Conservation (phyloP, 371 early-diverging fungal species). For the Gilbertella persicaria region DNA sequence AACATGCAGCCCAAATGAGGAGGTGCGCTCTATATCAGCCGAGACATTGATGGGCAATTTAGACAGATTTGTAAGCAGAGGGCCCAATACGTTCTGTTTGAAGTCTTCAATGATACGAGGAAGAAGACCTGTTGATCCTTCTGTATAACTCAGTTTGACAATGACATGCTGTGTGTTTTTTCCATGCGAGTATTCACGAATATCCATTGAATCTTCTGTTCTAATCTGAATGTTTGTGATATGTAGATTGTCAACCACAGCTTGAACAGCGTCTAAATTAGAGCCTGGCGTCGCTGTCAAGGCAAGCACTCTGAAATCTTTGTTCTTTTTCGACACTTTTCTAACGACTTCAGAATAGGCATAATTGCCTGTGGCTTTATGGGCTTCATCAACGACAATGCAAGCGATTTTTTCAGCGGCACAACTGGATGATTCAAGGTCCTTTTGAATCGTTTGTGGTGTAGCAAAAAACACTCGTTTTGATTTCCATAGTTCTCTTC, state of each 20-base stretch:
- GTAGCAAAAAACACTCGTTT: slow-evolving; percentile 87
- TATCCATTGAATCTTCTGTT: slow-evolving; percentile 89
- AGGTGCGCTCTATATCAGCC: slow-evolving; percentile 39
- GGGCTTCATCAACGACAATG: slow-evolving; percentile 94
- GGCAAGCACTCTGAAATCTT: slow-evolving; percentile 79
- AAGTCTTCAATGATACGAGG: slow-evolving; percentile 28
- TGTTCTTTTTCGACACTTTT: slow-evolving; percentile 49
- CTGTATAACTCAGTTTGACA: slow-evolving; percentile 63
- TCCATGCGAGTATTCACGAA: slow-evolving; percentile 72
- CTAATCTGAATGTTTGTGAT: slow-evolving; percentile 83
- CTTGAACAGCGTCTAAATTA: slow-evolving; percentile 75
- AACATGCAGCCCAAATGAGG: slow-evolving; percentile 47
- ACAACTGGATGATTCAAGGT: slow-evolving; percentile 62
- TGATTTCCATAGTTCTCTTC: slow-evolving; percentile 54
- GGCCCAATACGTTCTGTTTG: slow-evolving; percentile 45
- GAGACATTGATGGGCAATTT: slow-evolving; percentile 45
- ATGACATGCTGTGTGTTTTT: slow-evolving; percentile 66
- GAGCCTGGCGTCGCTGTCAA: slow-evolving; percentile 91
- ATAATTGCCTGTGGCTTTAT: slow-evolving; percentile 83
- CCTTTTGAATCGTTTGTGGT: slow-evolving; percentile 90
- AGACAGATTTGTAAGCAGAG: slow-evolving; percentile 47
- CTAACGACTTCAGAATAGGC: slow-evolving; percentile 80
- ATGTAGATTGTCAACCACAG: slow-evolving; percentile 73
- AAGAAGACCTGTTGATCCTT: slow-evolving; percentile 48
- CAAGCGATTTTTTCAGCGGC: slow-evolving; percentile 61